phyloP scores from a whole-genome alignment of 129 eudicot genomes.

The Saposhnikovia divaricata region DNA sequence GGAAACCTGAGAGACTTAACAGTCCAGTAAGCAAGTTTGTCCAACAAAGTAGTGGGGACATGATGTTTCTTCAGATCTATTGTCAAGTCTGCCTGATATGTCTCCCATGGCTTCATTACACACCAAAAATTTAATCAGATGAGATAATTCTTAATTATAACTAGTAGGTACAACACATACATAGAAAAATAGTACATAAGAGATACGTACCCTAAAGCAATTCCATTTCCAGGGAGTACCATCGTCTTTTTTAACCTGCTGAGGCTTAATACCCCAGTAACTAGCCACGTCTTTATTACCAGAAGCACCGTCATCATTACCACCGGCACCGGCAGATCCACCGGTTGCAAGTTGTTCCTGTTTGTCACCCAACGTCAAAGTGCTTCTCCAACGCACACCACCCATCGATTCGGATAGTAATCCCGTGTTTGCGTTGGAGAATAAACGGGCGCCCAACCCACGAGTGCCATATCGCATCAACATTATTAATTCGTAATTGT shows the following conservation, averaged over 20 bases:
- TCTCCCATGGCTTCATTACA: constrained; percentile 85
- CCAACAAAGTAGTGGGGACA: constrained; percentile 36
- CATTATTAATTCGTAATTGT: background rate
- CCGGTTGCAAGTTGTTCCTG: background rate
- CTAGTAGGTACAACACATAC: too few species aligned
- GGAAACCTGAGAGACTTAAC: constrained; percentile 57
- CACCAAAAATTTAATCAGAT: too few species aligned
- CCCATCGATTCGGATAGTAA: background rate
- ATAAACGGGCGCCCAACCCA: background rate
- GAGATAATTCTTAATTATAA: too few species aligned
- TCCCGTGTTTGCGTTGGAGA: background rate
- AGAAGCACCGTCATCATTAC: constrained; percentile 9
- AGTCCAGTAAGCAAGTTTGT: constrained; percentile 49
- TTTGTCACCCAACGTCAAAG: background rate
- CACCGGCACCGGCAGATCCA: constrained; percentile 3
- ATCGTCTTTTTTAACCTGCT: constrained; percentile 54
- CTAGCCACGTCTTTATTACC: constrained; percentile 36
- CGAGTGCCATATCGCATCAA: background rate
- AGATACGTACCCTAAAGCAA: constrained; percentile 67
- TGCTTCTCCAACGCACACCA: background rate
- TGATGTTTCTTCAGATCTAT: constrained; percentile 66
- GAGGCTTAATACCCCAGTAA: constrained; percentile 78
- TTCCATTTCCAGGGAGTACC: constrained; percentile 87
- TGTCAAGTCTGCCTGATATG: constrained; percentile 45
- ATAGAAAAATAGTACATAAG: background rate